Evolutionary conservation across 2,329 filamentous ascomycete genomes (phyloP), one percentile per base, ranked within the genome.

Genomic region (Claviceps quebecensis): DNA sequence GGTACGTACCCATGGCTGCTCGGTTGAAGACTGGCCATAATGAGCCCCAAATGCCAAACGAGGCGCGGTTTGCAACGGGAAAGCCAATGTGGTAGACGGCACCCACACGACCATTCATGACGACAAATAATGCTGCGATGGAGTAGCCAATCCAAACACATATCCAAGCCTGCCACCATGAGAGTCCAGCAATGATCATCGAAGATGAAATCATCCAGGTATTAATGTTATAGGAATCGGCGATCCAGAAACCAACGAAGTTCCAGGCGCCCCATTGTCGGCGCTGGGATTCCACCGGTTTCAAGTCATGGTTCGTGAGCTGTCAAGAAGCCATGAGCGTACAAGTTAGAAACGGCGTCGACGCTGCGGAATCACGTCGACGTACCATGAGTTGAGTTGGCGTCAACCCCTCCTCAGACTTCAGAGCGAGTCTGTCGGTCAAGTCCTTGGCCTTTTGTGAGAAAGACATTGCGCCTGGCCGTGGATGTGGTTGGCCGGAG

Each of bases 141-240:
- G 80, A 73, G 63, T 95, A 95, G 51, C 90, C 89, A 29, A 90
- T 69, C 83, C 88, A 91, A 44, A 95, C 86, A 61, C 86, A 89
- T n/a, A 88, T 69, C 83, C 85, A 88, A 14, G 86, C 84, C 69
- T 95, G 87, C 88, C 88, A 95, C 88, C 88, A 95, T 7, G 86
- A 87, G 22, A 94, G 73, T 13, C 87, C 87, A 47, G 70, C 73
- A 1, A 84, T 77, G 37, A 94, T 87, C 78, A 88, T 89, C 39
- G 85, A 82, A 1, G 85, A 87, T 0, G 86, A 85, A 56, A 94
- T 93, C 87, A 94, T 95, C 89, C 87, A 94, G 1, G 87, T 93
- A 67, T 91, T 93, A 63, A 93, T 87, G 65, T 91, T 91, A 71
- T 90, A 88, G 0, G 81, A 85, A 67, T 91, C 86, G 34, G 86